These are phyloP conservation scores for Filobasidium uniguttulatum DNA, from an alignment of 1,284 basidiomycete genomes.

Conservation along the genomic window DNA sequence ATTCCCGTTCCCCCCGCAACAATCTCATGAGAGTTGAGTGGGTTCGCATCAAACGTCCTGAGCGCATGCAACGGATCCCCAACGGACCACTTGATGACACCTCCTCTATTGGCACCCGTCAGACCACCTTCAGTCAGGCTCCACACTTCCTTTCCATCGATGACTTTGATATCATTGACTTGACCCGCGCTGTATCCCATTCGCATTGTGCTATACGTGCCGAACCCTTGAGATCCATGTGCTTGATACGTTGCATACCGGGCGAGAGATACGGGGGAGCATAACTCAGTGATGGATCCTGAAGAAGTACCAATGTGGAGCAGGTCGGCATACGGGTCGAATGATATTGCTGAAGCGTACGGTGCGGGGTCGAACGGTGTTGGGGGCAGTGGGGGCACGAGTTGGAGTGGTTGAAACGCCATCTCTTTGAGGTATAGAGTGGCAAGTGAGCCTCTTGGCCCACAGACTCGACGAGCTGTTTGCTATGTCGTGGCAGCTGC, in stretches of 20 bases:
- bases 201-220: conserved; percentile 9
- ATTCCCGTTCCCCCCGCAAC: conserved; percentile 48
- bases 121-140: conserved; percentile 34
- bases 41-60: conserved; percentile 35
- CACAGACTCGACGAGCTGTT: no score
- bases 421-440: conserved; percentile 20
- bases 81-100: conserved; percentile 33
- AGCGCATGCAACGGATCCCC: conserved; percentile 31
- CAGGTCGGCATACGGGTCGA: conserved; percentile 80
- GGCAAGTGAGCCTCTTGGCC: no score
- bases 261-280: conserved; percentile 44
- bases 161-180: conserved; percentile 58
- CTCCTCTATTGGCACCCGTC: conserved; percentile 33
- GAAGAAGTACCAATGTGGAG: conserved; percentile 71
- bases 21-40: conserved; percentile 42
- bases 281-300: conserved; percentile 61
- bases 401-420: conserved; percentile 34
- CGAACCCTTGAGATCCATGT: conserved; percentile 28
- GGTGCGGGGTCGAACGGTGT: conserved; percentile 27
- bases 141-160: conserved; percentile 58
- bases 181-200: conserved; percentile 25
- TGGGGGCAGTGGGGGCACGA: conserved; percentile 31
- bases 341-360: conserved; percentile 51
- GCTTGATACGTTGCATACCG: conserved; percentile 54
- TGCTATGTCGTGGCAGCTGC: no score